Evolutionary conservation across 768 basidiomycete species (phyloP), one percentile per base, ranked within the genome.

Genomic region (Pleurotus sapidus): DNA sequence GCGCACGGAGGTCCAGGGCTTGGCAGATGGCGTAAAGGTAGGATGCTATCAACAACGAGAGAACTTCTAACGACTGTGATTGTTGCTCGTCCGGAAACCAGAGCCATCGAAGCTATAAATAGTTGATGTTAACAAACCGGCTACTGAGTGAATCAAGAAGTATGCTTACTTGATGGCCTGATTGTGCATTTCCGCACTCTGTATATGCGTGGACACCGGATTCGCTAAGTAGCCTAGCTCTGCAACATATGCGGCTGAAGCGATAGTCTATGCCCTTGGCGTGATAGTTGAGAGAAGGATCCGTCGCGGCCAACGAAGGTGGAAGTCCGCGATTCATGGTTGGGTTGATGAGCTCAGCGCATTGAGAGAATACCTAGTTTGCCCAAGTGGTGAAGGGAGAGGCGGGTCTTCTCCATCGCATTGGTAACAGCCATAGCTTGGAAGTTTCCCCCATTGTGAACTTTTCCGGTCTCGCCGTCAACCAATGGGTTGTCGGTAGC

Each of bases 381-480:
- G 54, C 88, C 89, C 46, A 90, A 79, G 59, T 88, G 88, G 42
- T 85, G 78, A 46, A 90, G 70, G 11, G 84, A 77, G 46, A 90
- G 79, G 7, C 93, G 88, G 0, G 88, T 88, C 68, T 93, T 92
- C 69, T 95, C 93, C 90, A 94, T 93, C 9, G 90, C 87, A 57
- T 72, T 83, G 11, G 87, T 87, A 45, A 91, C 80, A 11, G 87
- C 79, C 84, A 89, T 89, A 0, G 88, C 88, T 68, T 90, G 93
- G 79, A 95, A 95, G 69, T 94, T 95, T 12, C 93, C 93, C 24
- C 89, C 90, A 60, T 90, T 85, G 65, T 91, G 87, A 12, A 89
- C 77, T 38, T 75, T 68, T 2, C 82, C 83, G 25, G 83, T 83
- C 54, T 86, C 80, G 17, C 82, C 82, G 64, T 91, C 88, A 57